Percentiles rank a stretch among this genome's conserved stretches.
Evolutionary conservation across 306 rosid genomes (phyloP).

Genomic region (Quercus wislizeni): DNA sequence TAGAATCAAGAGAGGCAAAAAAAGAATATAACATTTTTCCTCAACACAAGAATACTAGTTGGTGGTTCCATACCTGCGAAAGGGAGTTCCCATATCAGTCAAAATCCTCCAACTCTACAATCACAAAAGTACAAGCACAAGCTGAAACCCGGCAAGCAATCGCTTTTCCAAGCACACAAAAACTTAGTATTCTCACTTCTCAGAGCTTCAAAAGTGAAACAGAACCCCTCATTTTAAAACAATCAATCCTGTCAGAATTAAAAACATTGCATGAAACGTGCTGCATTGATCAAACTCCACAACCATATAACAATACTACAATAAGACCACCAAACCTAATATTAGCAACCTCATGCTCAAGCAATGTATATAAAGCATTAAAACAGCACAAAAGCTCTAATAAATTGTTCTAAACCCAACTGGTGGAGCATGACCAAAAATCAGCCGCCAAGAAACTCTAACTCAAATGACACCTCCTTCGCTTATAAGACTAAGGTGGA

Average conservation of each 20-base stretch:
- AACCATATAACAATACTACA: neutral
- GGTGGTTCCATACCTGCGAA: constrained; percentile 40
- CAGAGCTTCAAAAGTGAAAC: neutral
- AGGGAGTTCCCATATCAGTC: constrained; percentile 40
- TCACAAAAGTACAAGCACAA: constrained; percentile 4
- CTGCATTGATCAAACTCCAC: neutral
- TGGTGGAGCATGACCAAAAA: neutral
- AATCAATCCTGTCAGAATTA: neutral
- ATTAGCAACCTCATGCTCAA: neutral
- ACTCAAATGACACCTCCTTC: no score
- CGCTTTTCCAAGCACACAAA: constrained; percentile 22
- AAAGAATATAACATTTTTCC: constrained; percentile 4
- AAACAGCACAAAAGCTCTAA: neutral
- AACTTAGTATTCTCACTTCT: neutral
- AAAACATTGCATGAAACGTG: neutral
- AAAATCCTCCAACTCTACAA: constrained; percentile 11
- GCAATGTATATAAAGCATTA: no score
- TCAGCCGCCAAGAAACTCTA: neutral
- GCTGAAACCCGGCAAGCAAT: neutral
- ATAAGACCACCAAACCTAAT: neutral
- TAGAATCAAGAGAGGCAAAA: neutral
- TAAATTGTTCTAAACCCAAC: neutral
- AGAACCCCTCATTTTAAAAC: neutral
- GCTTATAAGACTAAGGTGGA: no score
- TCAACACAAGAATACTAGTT: neutral